Percentiles rank a stretch among this genome's conserved stretches.
These are phyloP conservation scores for Dentiscutata heterogama DNA, from an alignment of 371 early-diverging fungal genomes.

Conservation along the genomic window DNA sequence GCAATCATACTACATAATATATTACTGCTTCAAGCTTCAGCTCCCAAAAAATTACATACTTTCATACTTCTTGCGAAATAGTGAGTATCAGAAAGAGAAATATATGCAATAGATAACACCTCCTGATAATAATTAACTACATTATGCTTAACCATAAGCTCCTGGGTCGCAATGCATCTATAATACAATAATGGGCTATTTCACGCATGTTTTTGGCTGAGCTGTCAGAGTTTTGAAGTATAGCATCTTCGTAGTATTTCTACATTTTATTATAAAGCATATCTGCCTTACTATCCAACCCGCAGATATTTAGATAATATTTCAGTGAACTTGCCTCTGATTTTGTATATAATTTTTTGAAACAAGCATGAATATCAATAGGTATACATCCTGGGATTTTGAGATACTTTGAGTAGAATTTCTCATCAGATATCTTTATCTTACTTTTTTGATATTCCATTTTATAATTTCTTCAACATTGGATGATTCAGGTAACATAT, in stretches of 20 bases:
- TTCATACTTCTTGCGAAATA: too few species aligned
- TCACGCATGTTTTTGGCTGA: slow-evolving; percentile 6
- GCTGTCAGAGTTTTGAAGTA: too few species aligned
- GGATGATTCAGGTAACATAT: too few species aligned
- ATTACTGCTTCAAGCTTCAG: too few species aligned
- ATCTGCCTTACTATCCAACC: background rate
- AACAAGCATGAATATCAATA: slow-evolving; percentile 31
- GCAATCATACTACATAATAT: slow-evolving; percentile 7
- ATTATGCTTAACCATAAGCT: slow-evolving; percentile 24
- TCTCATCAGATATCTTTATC: slow-evolving; percentile 16
- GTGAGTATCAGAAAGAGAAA: background rate
- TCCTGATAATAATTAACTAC: slow-evolving; percentile 26
- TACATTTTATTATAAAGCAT: background rate
- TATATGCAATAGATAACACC: slow-evolving; percentile 7
- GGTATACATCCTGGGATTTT: slow-evolving; percentile 33
- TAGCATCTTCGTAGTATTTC: background rate
- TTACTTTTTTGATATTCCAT: slow-evolving; percentile 11
- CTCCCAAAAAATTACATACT: too few species aligned
- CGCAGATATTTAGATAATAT: background rate
- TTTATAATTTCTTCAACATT: too few species aligned
- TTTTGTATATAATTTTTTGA: slow-evolving; percentile 13
- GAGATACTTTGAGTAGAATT: slow-evolving; percentile 29
- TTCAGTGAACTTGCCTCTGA: slow-evolving; percentile 21
- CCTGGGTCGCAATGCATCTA: slow-evolving; percentile 36
- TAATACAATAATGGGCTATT: slow-evolving; percentile 22